Conservation (phyloP, 768 basidiomycete species). For the Termitomyces sp. region DNA sequence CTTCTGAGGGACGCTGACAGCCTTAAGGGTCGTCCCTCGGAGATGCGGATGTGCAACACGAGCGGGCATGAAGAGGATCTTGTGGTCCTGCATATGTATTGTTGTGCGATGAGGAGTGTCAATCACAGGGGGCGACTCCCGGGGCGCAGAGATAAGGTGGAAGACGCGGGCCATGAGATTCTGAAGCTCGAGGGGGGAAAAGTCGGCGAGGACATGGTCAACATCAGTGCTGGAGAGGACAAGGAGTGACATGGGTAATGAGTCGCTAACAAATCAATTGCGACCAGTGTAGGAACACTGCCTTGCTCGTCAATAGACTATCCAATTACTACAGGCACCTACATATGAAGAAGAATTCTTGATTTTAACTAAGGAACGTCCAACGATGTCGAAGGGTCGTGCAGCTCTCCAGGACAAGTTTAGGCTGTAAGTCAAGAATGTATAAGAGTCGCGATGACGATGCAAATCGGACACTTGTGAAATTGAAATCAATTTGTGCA, state of each 20-base stretch:
- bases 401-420: not conserved
- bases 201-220: conserved; percentile 34
- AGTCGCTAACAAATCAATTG: not conserved
- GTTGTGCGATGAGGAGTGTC: conserved; percentile 56
- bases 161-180: conserved; percentile 58
- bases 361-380: not conserved
- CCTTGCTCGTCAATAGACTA: not conserved
- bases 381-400: not conserved
- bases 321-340: not conserved
- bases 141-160: conserved; percentile 32
- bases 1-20: conserved; percentile 66
- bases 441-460: not conserved
- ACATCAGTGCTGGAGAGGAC: conserved; percentile 63
- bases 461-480: too few relatives aligned
- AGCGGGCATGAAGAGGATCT: conserved; percentile 80
- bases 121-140: conserved; percentile 12
- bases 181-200: conserved; percentile 43
- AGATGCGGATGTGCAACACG: conserved; percentile 30
- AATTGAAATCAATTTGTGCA: too few relatives aligned
- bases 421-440: not conserved
- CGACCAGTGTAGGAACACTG: not conserved
- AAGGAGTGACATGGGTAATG: conserved; percentile 50
- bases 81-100: conserved; percentile 49
- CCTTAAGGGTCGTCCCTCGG: conserved; percentile 64
- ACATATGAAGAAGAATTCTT: not conserved